Percentiles rank a stretch among this genome's conserved stretches.
phyloP scores from a whole-genome alignment of 2,329 filamentous ascomycete species.

The Verticillium nubilum region DNA sequence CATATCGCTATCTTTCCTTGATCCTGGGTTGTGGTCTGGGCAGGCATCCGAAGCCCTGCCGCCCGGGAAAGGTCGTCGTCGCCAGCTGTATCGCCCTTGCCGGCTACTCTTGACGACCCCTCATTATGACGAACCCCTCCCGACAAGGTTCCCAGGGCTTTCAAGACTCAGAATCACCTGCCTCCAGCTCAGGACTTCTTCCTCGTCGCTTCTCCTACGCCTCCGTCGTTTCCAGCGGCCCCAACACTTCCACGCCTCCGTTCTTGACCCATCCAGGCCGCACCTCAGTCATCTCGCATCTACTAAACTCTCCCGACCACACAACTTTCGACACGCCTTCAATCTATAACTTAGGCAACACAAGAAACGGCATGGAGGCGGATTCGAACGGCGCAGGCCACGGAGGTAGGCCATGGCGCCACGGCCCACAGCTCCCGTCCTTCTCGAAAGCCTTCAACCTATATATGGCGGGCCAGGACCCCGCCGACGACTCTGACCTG shows the following conservation, averaged over 20 bases:
- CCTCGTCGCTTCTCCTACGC: constrained; percentile 35
- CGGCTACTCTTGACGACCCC: constrained; percentile 6
- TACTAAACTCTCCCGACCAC: constrained; percentile 44
- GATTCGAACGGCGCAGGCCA: constrained; percentile 20
- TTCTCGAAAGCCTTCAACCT: constrained; percentile 50
- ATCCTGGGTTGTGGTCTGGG: neutral
- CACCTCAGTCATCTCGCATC: constrained; percentile 45
- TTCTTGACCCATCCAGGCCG: constrained; percentile 28
- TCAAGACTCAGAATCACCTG: constrained; percentile 22
- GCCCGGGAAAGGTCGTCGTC: neutral
- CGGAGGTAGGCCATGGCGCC: constrained; percentile 13
- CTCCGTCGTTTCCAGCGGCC: constrained; percentile 31
- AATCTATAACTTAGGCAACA: constrained; percentile 12
- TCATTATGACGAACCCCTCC: constrained; percentile 38
- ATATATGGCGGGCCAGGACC: constrained; percentile 30
- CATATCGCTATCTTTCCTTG: too few species aligned
- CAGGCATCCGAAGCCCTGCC: neutral
- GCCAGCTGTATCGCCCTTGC: neutral
- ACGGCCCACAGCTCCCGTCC: constrained; percentile 28
- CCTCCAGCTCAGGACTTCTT: constrained; percentile 20
- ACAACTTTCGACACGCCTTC: constrained; percentile 26
- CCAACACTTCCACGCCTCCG: constrained; percentile 27
- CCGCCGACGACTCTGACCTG: constrained; percentile 18
- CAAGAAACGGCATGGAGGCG: constrained; percentile 24
- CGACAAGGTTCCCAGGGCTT: constrained; percentile 26